Base-by-base conservation (phyloP, 2,329 filamentous ascomycete species). In the Alternaria conjuncta region DNA sequence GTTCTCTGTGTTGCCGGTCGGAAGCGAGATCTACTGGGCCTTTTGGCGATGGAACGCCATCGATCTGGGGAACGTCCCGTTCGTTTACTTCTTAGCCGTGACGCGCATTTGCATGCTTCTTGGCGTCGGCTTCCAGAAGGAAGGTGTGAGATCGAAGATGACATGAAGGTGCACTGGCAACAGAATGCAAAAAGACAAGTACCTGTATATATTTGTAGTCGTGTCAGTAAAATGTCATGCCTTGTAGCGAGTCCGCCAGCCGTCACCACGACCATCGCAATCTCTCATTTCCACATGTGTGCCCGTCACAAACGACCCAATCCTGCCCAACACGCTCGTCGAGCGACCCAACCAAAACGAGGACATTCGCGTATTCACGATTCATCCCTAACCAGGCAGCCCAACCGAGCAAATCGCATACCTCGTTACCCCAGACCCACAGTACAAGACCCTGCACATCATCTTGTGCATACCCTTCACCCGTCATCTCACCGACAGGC, bases 61-160 rank as follows among this genome's bases (percentile, higher is more conserved):
- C 65, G 88, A 89, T 67, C 87, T 85, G 84, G 90, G 90, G 2
- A 92, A 91, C 72, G 84, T 92, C 15, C 86, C 85, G 1, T 92
- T 91, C 79, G 90, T 93, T 26, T 92, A 92, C 75, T 78, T 87
- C 5, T 89, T 90, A 4, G 89, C 88, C 6, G 20, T 72, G 25
- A 71, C 69, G 54, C 70, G 77, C 44, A 63, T 71, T 21, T 67
- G 60, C 41, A 70, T 79, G 60, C 57, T 79, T 30, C 55, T 69
- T 26, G 67, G 75, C 8, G 58, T 78, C 26, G 77, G 77, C 25
- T 74, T 76, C 50, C 54, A 25, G 28, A 43, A 55, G 30, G 43
- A 61, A 12, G 26, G 51, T 18, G 23, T 20, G 23, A 61, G 46
- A 50, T 57, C 47, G 44, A 69, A 69, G 61, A 45, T 32, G 49